Evolutionary conservation across 2,329 filamentous ascomycete species (phyloP).

Genomic region (Fusarium robinianum): DNA sequence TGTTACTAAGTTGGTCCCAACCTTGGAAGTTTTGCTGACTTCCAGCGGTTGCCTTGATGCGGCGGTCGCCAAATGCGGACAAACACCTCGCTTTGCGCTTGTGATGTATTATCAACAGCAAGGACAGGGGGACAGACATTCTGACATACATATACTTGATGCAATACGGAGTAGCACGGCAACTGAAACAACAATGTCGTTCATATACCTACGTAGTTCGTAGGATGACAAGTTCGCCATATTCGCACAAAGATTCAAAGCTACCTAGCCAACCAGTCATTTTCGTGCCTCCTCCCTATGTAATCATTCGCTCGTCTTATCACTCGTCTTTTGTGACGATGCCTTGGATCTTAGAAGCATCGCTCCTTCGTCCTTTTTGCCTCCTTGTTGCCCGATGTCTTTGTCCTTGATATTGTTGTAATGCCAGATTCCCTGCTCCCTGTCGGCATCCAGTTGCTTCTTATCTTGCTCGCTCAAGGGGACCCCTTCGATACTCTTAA

Average conservation of each 20-base stretch:
- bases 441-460: slow-evolving; percentile 55
- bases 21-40: not conserved
- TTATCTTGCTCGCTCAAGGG: slow-evolving; percentile 61
- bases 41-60: no score
- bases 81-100: no score
- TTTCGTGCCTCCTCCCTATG: not conserved
- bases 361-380: slow-evolving; percentile 31
- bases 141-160: no score
- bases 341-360: slow-evolving; percentile 17
- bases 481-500: slow-evolving; percentile 74
- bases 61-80: no score
- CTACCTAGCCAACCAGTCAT: no score
- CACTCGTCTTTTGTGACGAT: slow-evolving; percentile 1
- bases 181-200: no score
- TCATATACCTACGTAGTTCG: no score
- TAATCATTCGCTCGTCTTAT: not conserved
- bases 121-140: no score
- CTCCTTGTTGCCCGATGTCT: slow-evolving; percentile 24
- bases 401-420: slow-evolving; percentile 52
- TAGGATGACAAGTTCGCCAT: no score
- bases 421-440: slow-evolving; percentile 60
- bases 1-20: not conserved
- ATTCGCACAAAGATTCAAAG: no score
- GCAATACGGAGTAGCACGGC: no score
- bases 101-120: no score